Percentiles rank a stretch among this genome's conserved stretches.
These are phyloP conservation scores for Amoebophrya sp. DNA, from an alignment of 169 alveolate genomes.

Conservation along the genomic window DNA sequence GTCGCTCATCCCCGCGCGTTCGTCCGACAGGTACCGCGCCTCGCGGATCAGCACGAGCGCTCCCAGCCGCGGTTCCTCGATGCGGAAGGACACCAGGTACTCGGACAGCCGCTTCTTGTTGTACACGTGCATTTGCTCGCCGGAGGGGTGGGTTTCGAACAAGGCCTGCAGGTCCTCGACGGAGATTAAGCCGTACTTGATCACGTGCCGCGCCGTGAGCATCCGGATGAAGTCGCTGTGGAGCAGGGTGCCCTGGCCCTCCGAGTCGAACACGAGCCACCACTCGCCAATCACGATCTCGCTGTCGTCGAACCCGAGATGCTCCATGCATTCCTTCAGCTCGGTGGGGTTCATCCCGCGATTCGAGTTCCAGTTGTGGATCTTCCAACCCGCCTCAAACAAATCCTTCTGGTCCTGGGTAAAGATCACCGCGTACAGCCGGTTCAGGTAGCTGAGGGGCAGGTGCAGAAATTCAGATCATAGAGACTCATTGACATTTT, in stretches of 20 bases:
- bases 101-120: background rate
- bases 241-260: background rate
- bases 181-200: background rate
- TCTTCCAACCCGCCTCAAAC: background rate
- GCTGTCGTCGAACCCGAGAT: background rate
- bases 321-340: background rate
- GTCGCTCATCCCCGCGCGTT: background rate
- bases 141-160: background rate
- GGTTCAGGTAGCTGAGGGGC: background rate
- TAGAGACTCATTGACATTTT: background rate
- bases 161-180: background rate
- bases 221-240: background rate
- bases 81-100: background rate
- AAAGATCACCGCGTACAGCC: background rate
- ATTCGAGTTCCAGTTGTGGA: background rate
- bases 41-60: background rate
- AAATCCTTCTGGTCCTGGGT: background rate
- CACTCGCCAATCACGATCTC: background rate
- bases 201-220: background rate
- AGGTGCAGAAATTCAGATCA: background rate
- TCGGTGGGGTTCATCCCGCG: background rate
- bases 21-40: background rate
- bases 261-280: background rate
- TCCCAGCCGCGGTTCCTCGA: background rate
- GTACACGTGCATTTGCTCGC: background rate